phyloP scores from a whole-genome alignment of 2,329 filamentous ascomycete species.

The Colletotrichum filicis region DNA sequence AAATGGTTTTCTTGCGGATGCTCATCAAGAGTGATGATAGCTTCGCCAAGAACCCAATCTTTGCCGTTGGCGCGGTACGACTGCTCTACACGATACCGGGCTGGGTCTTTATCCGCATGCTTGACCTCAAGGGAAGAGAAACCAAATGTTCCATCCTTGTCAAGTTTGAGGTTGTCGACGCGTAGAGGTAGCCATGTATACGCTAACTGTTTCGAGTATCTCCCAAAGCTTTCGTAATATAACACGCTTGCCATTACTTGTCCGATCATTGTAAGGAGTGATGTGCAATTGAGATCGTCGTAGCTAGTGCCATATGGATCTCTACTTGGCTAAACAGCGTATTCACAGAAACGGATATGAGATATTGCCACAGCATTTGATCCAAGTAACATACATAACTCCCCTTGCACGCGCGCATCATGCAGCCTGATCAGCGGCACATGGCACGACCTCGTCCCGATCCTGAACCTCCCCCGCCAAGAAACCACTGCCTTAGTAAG shows the following conservation, averaged over 20 bases:
- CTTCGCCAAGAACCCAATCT: conserved; percentile 70
- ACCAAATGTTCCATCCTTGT: conserved; percentile 71
- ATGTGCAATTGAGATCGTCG: neutral
- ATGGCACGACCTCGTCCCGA: conserved; percentile 40
- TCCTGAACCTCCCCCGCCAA: conserved; percentile 40
- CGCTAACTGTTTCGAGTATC: neutral
- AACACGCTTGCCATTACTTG: neutral
- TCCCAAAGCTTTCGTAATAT: neutral
- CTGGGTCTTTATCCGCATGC: conserved; percentile 73
- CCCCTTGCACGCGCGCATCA: neutral
- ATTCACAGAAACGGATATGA: too few species aligned
- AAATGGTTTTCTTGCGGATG: conserved; percentile 72
- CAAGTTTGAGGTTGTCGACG: conserved; percentile 66
- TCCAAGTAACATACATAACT: too few species aligned
- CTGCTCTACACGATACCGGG: conserved; percentile 65
- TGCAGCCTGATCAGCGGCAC: neutral
- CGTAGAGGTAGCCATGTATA: neutral
- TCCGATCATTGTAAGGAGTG: neutral
- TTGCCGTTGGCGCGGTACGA: conserved; percentile 70
- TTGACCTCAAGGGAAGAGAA: conserved; percentile 73
- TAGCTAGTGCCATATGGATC: neutral
- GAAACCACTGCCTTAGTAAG: conserved; percentile 40
- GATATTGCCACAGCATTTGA: too few species aligned
- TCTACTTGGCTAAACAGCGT: neutral
- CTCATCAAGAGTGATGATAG: conserved; percentile 75